A percentile compares a stretch with the other conserved stretches of the same genome.
phyloP scores from a whole-genome alignment of 1,139 yeast genomes.

The Tardiomyces depauwii region DNA sequence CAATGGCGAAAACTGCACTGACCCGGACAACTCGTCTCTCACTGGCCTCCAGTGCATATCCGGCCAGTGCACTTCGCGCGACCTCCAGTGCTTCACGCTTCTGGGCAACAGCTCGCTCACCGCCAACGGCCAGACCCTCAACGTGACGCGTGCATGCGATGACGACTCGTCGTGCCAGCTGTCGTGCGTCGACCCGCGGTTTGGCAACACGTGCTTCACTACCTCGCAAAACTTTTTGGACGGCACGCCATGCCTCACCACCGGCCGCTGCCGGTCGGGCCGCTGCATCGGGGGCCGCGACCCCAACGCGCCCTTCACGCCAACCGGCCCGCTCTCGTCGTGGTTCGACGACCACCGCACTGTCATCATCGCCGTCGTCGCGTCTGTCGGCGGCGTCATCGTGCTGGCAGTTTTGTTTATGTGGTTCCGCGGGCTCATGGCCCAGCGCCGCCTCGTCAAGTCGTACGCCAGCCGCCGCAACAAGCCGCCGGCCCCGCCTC shows the following conservation, averaged over 20 bases:
- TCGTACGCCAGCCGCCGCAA: not conserved
- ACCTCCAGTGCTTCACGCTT: slow-evolving; percentile 23
- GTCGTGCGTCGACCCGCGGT: slow-evolving; percentile 21
- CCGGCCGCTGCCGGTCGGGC: slow-evolving; percentile 25
- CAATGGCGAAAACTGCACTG: slow-evolving; percentile 23
- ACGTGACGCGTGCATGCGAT: slow-evolving; percentile 22
- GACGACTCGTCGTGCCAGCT: slow-evolving; percentile 23
- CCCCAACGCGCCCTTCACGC: slow-evolving; percentile 4
- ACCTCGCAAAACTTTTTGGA: slow-evolving; percentile 26
- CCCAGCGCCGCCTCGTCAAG: slow-evolving; percentile 1
- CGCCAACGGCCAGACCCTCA: slow-evolving; percentile 16
- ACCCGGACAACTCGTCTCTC: slow-evolving; percentile 8
- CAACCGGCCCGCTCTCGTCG: slow-evolving; percentile 2
- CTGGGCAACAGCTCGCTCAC: slow-evolving; percentile 19
- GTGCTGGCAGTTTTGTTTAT: slow-evolving; percentile 8
- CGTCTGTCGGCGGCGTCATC: slow-evolving; percentile 15
- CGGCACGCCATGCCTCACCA: slow-evolving; percentile 27
- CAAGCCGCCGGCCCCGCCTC: slow-evolving; percentile 4
- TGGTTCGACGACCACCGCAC: slow-evolving; percentile 6
- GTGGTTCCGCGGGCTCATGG: slow-evolving; percentile 4
- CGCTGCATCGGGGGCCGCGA: slow-evolving; percentile 20
- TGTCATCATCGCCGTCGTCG: slow-evolving; percentile 13
- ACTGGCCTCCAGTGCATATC: slow-evolving; percentile 23
- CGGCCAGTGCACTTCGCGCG: slow-evolving; percentile 30
- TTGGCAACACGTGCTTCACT: slow-evolving; percentile 17